Evolutionary conservation across 176 grass and related monocot genomes (phyloP).

Genomic region (Oryza meridionalis): DNA sequence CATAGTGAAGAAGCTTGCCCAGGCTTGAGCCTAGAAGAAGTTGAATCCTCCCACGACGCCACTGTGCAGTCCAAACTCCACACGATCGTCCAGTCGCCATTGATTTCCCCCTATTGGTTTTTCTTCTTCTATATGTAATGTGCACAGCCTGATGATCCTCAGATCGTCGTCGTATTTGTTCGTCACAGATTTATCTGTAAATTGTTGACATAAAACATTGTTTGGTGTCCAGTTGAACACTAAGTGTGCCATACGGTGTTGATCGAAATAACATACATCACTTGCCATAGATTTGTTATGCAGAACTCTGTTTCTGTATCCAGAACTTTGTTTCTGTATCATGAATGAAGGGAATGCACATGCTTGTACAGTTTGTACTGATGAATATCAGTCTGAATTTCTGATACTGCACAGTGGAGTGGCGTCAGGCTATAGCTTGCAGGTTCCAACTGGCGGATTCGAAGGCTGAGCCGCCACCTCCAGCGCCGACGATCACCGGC

Average conservation of each 20-base stretch:
- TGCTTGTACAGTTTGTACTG: conserved; percentile 1
- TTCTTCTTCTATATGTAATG: conserved; percentile 43
- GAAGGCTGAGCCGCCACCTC: background rate
- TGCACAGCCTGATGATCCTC: conserved; percentile 52
- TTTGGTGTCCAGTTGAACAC: conserved; percentile 48
- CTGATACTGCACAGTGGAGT: background rate
- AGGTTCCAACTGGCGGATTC: background rate
- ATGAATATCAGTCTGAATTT: background rate
- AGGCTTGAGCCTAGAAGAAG: conserved; percentile 34
- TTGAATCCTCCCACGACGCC: background rate
- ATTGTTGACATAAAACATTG: conserved; percentile 44
- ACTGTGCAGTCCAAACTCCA: conserved; percentile 40
- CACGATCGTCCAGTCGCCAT: conserved; percentile 26
- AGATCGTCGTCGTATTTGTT: conserved; percentile 23
- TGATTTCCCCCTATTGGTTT: conserved; percentile 23
- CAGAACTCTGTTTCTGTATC: background rate
- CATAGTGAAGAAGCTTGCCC: conserved; percentile 66
- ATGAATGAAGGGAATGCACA: background rate
- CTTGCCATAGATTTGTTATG: conserved; percentile 21
- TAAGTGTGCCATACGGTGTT: conserved; percentile 42
- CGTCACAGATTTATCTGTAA: conserved; percentile 47
- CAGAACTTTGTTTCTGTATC: background rate
- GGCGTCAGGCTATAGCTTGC: background rate
- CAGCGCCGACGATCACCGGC: background rate
- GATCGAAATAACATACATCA: conserved; percentile 32